Percentiles rank a stretch among this genome's conserved stretches.
Conservation (phyloP, 1,284 basidiomycete species). For the Neolentinus lepideus region DNA sequence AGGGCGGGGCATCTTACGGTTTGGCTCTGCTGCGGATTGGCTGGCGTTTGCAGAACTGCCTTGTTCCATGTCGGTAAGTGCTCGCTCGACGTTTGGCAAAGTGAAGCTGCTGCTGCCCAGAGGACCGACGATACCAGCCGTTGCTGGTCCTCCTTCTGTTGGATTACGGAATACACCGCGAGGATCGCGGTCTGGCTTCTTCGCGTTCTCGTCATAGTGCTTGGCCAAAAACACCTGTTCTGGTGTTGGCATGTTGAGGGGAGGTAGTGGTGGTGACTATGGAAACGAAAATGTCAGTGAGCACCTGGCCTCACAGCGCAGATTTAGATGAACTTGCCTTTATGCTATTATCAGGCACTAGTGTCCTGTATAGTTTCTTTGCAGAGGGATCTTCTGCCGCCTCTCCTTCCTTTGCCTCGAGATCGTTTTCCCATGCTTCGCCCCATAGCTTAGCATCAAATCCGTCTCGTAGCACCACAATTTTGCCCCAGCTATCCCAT, state of each 20-base stretch:
- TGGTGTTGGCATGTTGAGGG: constrained; percentile 70
- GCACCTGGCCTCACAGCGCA: neutral
- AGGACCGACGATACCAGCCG: constrained; percentile 79
- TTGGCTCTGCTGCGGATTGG: constrained; percentile 16
- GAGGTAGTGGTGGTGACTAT: constrained; percentile 60
- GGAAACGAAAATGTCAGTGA: constrained; percentile 1
- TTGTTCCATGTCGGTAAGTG: constrained; percentile 80
- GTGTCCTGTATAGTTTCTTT: constrained; percentile 45
- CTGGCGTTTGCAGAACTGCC: constrained; percentile 22
- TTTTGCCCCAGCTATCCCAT: constrained; percentile 99
- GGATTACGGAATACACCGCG: constrained; percentile 81
- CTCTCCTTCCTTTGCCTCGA: constrained; percentile 36
- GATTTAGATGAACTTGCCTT: constrained; percentile 39
- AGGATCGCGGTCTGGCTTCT: constrained; percentile 84
- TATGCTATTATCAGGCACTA: constrained; percentile 67
- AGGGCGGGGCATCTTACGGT: constrained; percentile 19
- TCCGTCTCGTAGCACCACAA: constrained; percentile 82
- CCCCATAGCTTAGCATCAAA: constrained; percentile 83
- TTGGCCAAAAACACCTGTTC: constrained; percentile 85
- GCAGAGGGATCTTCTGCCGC: constrained; percentile 40
- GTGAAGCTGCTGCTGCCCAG: constrained; percentile 79
- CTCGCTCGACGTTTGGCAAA: constrained; percentile 81
- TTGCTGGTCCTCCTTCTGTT: constrained; percentile 33
- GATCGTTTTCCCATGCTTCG: constrained; percentile 76
- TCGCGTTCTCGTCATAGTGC: constrained; percentile 84